A percentile compares a stretch with the other conserved stretches of the same genome.
These are phyloP conservation scores for Thelephora terrestris DNA, from an alignment of 1,284 basidiomycete species.

Conservation along the genomic window DNA sequence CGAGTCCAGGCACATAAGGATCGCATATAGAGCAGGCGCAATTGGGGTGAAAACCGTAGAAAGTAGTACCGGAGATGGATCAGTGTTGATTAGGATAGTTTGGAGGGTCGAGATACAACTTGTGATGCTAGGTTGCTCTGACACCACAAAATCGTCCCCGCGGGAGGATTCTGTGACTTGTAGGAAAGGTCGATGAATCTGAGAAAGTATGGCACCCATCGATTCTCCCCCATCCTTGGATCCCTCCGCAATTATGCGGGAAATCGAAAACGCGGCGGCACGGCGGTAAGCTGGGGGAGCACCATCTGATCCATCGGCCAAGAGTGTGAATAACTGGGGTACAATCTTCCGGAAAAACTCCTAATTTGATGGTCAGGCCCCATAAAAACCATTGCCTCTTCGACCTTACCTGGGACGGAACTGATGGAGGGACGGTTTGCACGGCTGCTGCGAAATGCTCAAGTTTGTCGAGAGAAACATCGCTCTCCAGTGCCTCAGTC, in stretches of 20 bases:
- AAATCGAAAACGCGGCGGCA: conserved; percentile 59
- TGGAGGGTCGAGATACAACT: conserved; percentile 39
- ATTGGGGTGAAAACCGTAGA: conserved; percentile 60
- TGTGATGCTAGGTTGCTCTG: conserved; percentile 18
- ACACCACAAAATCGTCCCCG: neutral
- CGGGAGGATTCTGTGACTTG: conserved; percentile 7
- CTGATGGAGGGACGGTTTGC: conserved; percentile 41
- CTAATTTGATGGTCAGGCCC: conserved; percentile 25
- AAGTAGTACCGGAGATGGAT: conserved; percentile 65
- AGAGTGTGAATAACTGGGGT: conserved; percentile 40
- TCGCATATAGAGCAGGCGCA: conserved; percentile 53
- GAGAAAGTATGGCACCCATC: conserved; percentile 29
- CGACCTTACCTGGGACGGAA: conserved; percentile 39
- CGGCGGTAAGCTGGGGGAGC: conserved; percentile 38
- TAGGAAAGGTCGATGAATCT: conserved; percentile 36
- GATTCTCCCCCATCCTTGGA: conserved; percentile 23
- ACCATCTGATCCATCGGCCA: conserved; percentile 26
- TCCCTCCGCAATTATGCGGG: conserved; percentile 44
- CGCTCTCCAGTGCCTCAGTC: conserved; percentile 31
- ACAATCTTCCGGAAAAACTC: conserved; percentile 48
- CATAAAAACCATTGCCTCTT: neutral
- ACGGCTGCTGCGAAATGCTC: conserved; percentile 55
- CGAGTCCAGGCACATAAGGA: conserved; percentile 44
- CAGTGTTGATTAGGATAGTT: conserved; percentile 59
- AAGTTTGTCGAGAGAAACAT: conserved; percentile 51